phyloP scores from a whole-genome alignment of 2,329 filamentous ascomycete species.

The Monilinia fructigena region DNA sequence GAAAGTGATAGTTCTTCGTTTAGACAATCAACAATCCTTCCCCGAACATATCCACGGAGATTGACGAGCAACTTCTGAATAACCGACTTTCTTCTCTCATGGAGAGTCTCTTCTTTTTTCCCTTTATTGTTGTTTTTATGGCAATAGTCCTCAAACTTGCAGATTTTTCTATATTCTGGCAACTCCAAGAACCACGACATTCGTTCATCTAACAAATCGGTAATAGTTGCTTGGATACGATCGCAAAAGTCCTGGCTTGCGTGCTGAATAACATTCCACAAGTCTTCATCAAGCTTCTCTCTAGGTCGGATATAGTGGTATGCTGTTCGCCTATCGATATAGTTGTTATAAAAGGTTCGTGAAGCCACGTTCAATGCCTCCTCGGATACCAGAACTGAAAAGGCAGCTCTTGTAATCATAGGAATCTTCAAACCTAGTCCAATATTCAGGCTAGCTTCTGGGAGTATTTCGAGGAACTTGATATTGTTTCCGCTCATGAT shows the following conservation, averaged over 20 bases:
- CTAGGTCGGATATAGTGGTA: slow-evolving; percentile 49
- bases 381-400: slow-evolving; percentile 62
- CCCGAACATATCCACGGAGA: slow-evolving; percentile 22
- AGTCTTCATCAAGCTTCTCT: slow-evolving; percentile 53
- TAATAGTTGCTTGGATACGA: slow-evolving; percentile 44
- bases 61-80: slow-evolving; percentile 11
- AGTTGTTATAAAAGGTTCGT: background rate
- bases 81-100: slow-evolving; percentile 14
- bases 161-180: slow-evolving; percentile 39
- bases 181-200: slow-evolving; percentile 44
- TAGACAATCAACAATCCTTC: slow-evolving; percentile 14
- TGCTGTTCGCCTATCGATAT: slow-evolving; percentile 3
- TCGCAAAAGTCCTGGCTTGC: slow-evolving; percentile 54
- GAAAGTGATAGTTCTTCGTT: background rate
- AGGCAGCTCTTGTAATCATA: slow-evolving; percentile 49
- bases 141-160: slow-evolving; percentile 27
- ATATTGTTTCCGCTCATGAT: slow-evolving; percentile 54
- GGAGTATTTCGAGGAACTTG: slow-evolving; percentile 61
- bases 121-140: slow-evolving; percentile 10
- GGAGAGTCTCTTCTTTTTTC: slow-evolving; percentile 1
- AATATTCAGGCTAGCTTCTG: slow-evolving; percentile 60
- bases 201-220: slow-evolving; percentile 39
- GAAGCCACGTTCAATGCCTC: slow-evolving; percentile 47
- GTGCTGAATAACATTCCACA: slow-evolving; percentile 57
- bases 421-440: slow-evolving; percentile 49